Evolutionary conservation across 2,329 filamentous ascomycete species (phyloP).

Genomic region (Neobulgaria alba): DNA sequence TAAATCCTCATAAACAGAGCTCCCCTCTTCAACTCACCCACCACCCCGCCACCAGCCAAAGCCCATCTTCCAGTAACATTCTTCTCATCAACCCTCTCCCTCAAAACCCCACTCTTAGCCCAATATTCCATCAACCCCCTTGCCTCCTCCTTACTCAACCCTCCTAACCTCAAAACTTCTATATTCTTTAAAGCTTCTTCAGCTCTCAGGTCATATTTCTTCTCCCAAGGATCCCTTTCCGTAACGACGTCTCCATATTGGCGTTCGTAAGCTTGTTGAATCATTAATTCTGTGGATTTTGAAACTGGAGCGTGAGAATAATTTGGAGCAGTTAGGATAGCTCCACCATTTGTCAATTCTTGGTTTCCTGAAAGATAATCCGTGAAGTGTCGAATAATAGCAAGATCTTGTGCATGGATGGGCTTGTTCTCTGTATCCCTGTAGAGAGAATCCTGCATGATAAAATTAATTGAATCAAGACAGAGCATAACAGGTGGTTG

Average conservation of each 20-base stretch:
- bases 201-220: slow-evolving; percentile 48
- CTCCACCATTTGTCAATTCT: slow-evolving; percentile 62
- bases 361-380: slow-evolving; percentile 57
- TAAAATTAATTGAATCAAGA: slow-evolving; percentile 71
- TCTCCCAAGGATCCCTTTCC: slow-evolving; percentile 43
- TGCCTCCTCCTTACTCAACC: slow-evolving; percentile 65
- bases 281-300: slow-evolving; percentile 59
- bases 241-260: slow-evolving; percentile 26
- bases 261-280: slow-evolving; percentile 46
- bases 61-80: slow-evolving; percentile 77
- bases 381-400: slow-evolving; percentile 65
- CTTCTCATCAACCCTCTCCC: slow-evolving; percentile 59
- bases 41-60: slow-evolving; percentile 67
- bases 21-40: slow-evolving; percentile 77
- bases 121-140: slow-evolving; percentile 86
- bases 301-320: slow-evolving; percentile 59
- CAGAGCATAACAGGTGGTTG: slow-evolving; percentile 56
- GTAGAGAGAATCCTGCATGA: slow-evolving; percentile 75
- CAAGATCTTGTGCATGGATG: slow-evolving; percentile 81
- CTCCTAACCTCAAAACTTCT: slow-evolving; percentile 49
- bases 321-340: slow-evolving; percentile 66
- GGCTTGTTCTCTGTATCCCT: slow-evolving; percentile 58
- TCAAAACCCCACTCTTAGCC: slow-evolving; percentile 73
- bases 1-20: slow-evolving; percentile 34
- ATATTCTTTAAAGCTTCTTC: slow-evolving; percentile 44